Evolutionary conservation across 139 green algal genomes (phyloP).

Genomic region (Pleodorina starrii): DNA sequence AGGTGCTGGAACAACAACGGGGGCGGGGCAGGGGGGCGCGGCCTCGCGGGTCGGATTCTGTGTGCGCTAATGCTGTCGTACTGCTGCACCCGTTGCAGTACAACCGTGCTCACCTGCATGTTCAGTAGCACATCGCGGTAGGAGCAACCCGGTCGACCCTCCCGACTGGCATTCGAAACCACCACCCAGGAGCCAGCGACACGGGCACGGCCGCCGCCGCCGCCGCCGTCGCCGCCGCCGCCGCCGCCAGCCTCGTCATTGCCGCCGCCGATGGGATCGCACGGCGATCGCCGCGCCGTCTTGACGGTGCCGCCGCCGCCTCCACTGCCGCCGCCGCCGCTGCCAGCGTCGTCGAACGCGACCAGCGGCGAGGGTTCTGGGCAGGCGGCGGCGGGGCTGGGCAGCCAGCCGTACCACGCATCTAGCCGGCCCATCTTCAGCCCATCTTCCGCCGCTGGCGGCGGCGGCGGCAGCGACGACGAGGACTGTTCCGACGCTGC

Average conservation of each 20-base stretch:
- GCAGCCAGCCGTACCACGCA: conserved; percentile 44
- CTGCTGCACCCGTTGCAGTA: too few species aligned
- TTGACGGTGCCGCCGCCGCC: too few species aligned
- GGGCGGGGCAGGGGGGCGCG: too few species aligned
- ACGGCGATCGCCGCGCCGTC: background rate
- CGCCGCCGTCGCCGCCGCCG: background rate
- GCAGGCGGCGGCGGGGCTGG: background rate
- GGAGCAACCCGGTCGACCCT: background rate
- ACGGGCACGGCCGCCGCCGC: background rate
- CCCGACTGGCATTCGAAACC: conserved; percentile 1
- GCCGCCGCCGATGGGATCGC: background rate
- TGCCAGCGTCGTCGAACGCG: background rate
- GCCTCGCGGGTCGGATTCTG: too few species aligned
- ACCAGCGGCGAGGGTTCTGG: background rate
- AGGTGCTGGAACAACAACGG: too few species aligned
- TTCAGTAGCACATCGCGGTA: background rate
- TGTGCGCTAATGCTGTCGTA: too few species aligned
- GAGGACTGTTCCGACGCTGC: too few species aligned
- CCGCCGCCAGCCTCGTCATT: background rate
- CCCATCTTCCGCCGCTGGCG: background rate
- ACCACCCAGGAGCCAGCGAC: background rate
- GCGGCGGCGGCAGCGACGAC: background rate
- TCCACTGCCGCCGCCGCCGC: background rate
- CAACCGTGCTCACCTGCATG: conserved; percentile 40
- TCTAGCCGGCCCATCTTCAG: conserved; percentile 10